These are phyloP conservation scores for Polygonum maritimum DNA, from an alignment of 148 eudicot species.

Conservation along the genomic window DNA sequence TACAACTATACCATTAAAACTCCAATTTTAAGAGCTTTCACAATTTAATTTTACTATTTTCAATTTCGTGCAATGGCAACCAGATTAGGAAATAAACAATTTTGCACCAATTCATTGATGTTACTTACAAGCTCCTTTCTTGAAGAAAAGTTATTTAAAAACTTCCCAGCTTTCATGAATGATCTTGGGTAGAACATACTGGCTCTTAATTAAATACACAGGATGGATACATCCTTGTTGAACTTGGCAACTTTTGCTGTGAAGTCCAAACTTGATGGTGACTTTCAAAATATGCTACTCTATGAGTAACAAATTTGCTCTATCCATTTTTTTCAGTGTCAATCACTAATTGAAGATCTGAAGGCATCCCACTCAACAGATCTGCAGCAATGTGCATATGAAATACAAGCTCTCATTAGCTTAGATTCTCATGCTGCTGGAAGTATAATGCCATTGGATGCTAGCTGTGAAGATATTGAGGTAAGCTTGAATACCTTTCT, in stretches of 20 bases:
- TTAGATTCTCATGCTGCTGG: conserved; percentile 60
- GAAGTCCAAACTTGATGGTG: neutral
- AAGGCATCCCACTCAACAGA: conserved; percentile 94
- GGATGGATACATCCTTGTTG: neutral
- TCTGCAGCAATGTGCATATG: conserved; percentile 98
- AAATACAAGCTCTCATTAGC: conserved; percentile 63
- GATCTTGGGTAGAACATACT: neutral
- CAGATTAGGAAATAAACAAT: too few relatives aligned
- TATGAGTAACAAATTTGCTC: neutral
- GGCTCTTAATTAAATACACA: neutral
- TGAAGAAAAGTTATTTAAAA: neutral
- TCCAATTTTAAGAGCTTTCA: too few relatives aligned
- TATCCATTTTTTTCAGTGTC: conserved; percentile 52
- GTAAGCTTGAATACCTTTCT: conserved; percentile 22
- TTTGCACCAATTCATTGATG: neutral
- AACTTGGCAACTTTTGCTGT: neutral
- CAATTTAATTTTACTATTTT: too few relatives aligned
- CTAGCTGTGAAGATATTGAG: conserved; percentile 95
- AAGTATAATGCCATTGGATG: conserved; percentile 74
- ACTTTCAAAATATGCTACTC: neutral
- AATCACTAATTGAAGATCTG: conserved; percentile 79
- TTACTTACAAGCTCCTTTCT: neutral
- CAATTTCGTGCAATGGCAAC: too few relatives aligned
- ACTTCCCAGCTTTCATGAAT: neutral
- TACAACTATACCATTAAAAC: neutral